Evolutionary conservation across 257 asterid genomes (phyloP).

Genomic region (Solanum ossicruentum): DNA sequence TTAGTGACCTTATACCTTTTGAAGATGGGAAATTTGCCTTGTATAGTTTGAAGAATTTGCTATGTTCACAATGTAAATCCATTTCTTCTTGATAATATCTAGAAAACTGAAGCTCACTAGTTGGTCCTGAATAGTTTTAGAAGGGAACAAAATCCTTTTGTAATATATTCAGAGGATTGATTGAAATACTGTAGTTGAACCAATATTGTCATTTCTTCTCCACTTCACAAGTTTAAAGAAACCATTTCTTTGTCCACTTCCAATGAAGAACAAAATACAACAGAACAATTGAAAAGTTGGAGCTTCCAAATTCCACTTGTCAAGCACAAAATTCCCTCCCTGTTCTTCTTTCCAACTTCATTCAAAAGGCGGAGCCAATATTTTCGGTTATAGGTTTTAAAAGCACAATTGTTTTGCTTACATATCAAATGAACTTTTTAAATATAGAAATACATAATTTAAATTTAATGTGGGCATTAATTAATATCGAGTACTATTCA

Average conservation of each 20-base stretch:
- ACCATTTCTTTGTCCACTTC: not conserved
- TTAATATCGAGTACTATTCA: no score
- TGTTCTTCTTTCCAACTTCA: no score
- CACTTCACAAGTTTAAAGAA: not conserved
- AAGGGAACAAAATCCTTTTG: not conserved
- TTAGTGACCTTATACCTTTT: not conserved
- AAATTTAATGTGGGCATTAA: no score
- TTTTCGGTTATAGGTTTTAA: no score
- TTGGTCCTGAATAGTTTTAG: not conserved
- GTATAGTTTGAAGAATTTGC: not conserved
- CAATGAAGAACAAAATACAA: no score
- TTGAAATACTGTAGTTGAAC: not conserved
- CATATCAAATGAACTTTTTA: no score
- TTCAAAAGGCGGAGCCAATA: no score
- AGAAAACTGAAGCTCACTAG: not conserved
- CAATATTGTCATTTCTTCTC: not conserved
- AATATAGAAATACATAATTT: no score
- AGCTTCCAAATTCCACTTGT: no score
- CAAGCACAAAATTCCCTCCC: no score
- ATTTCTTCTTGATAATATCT: not conserved
- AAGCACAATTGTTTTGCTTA: no score
- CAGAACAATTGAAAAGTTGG: no score
- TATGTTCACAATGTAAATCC: not conserved
- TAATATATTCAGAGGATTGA: not conserved
- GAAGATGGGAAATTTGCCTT: not conserved